These are phyloP conservation scores for Cajanus cajan DNA, from an alignment of 306 rosid genomes.

Conservation along the genomic window DNA sequence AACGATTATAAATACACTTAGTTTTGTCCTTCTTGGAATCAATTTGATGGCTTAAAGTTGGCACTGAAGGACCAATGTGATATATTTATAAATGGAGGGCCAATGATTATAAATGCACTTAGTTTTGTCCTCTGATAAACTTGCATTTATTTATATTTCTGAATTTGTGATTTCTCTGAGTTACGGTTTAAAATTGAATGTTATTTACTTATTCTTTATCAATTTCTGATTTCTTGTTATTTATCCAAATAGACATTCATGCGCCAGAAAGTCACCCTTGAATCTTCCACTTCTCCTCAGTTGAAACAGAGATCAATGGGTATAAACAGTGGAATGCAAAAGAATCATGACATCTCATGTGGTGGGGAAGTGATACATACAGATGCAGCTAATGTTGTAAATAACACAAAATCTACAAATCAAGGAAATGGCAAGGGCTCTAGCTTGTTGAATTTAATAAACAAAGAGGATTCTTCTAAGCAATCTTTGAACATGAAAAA, in stretches of 20 bases:
- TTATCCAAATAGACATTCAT: slow-evolving; percentile 65
- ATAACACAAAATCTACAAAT: slow-evolving; percentile 32
- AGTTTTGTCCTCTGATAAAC: neutral
- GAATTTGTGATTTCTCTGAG: neutral
- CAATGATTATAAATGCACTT: neutral
- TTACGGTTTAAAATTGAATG: slow-evolving; percentile 8
- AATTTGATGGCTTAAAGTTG: neutral
- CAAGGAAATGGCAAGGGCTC: slow-evolving; percentile 40
- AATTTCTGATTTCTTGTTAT: slow-evolving; percentile 28
- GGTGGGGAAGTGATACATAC: slow-evolving; percentile 39
- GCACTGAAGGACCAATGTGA: neutral
- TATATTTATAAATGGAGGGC: neutral
- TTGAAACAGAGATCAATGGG: slow-evolving; percentile 45
- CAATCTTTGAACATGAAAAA: slow-evolving; percentile 31
- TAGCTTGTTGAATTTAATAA: slow-evolving; percentile 41
- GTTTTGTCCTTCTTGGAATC: neutral
- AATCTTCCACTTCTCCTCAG: slow-evolving; percentile 41
- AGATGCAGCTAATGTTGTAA: slow-evolving; percentile 36
- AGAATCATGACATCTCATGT: slow-evolving; percentile 10
- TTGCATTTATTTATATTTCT: slow-evolving; percentile 7
- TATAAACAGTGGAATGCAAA: slow-evolving; percentile 32
- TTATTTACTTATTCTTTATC: slow-evolving; percentile 13
- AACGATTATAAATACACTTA: neutral
- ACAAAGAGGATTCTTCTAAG: slow-evolving; percentile 41
- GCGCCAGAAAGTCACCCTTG: slow-evolving; percentile 90